Base-by-base conservation (phyloP, 805 yeast species). In the Candida stauntonica region DNA sequence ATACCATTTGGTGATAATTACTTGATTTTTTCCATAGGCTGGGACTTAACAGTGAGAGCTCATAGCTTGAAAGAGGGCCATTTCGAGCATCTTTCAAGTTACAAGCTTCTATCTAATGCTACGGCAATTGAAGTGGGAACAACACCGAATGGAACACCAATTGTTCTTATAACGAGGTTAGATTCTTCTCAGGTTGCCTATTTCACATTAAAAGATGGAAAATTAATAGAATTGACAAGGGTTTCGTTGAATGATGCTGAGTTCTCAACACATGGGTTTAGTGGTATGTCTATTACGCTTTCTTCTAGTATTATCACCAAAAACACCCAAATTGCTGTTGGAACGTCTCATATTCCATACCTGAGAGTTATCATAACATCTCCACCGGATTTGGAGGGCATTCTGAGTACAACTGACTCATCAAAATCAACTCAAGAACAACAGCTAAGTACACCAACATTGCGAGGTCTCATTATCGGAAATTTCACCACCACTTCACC, bases 271-370 rank as follows among this genome's bases (percentile, higher is more conserved):
- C 72, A 75, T 48, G 71, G 79, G 0, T 85, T 85, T 57, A 70
- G 79, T 14, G 81, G 85, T 12, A 67, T 75, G 68, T 48, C 61
- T 8, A 59, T 76, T 7, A 44, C 65, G 1, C 49, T 59, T 7
- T 57, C 59, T 5, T 38, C 41, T 5, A 18, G 31, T 3, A 39
- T 44, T 0, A 39, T 26, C 3, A 38, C 37, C 3, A 15, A n/a
- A 6, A 46, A 48, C 2, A 63, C 66, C 0, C 46, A 67, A 17
- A 52, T 82, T 13, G 77, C 81, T 0, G 71, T 84, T 7, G 86
- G 79, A 0, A 86, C 96, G 0, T 79, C 88, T 1, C 91, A 86
- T 51, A 71, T 74, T 12, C 96, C 96, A 4, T 82, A 68, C 51
- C 76, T 84, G 85, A 60, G 95, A 47, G 47, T 84, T 11, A 70